These are phyloP conservation scores for Pichia thaimueangensis DNA, from an alignment of 805 yeast species.

Conservation along the genomic window DNA sequence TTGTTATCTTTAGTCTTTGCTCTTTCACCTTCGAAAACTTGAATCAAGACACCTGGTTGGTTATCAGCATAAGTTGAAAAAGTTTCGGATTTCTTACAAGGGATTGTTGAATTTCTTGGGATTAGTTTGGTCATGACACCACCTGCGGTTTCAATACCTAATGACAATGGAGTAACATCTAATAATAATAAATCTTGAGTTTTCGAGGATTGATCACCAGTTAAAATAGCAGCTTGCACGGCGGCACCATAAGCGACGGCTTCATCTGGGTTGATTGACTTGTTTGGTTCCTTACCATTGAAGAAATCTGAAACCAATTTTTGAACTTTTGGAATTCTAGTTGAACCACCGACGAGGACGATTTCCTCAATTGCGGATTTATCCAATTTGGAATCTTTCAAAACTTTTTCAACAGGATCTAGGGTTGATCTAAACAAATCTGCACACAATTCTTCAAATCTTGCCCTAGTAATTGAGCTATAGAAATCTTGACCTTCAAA, in stretches of 20 bases:
- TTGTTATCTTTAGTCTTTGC: slow-evolving; percentile 93
- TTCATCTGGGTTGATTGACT: slow-evolving; percentile 96
- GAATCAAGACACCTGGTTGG: slow-evolving; percentile 98
- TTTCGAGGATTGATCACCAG: slow-evolving; percentile 91
- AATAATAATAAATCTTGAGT: slow-evolving; percentile 89
- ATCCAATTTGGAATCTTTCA: slow-evolving; percentile 85
- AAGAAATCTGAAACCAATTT: slow-evolving; percentile 92
- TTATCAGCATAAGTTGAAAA: slow-evolving; percentile 97
- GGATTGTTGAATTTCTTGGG: slow-evolving; percentile 97
- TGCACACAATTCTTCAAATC: slow-evolving; percentile 95
- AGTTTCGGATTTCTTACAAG: slow-evolving; percentile 94
- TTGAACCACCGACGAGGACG: slow-evolving; percentile 95
- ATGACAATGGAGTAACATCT: slow-evolving; percentile 95
- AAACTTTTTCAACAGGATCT: slow-evolving; percentile 93
- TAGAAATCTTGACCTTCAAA: slow-evolving; percentile 95
- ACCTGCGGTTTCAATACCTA: slow-evolving; percentile 99
- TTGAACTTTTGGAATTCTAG: slow-evolving; percentile 97
- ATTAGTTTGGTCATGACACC: slow-evolving; percentile 98
- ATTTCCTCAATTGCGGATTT: slow-evolving; percentile 87
- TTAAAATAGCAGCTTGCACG: slow-evolving; percentile 93
- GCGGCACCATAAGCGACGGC: slow-evolving; percentile 99
- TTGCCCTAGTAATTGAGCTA: slow-evolving; percentile 94
- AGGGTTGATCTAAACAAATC: slow-evolving; percentile 90
- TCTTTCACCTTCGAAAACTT: slow-evolving; percentile 98
- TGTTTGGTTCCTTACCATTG: slow-evolving; percentile 95